phyloP scores from a whole-genome alignment of 306 rosid genomes.

The Spatholobus suberectus region DNA sequence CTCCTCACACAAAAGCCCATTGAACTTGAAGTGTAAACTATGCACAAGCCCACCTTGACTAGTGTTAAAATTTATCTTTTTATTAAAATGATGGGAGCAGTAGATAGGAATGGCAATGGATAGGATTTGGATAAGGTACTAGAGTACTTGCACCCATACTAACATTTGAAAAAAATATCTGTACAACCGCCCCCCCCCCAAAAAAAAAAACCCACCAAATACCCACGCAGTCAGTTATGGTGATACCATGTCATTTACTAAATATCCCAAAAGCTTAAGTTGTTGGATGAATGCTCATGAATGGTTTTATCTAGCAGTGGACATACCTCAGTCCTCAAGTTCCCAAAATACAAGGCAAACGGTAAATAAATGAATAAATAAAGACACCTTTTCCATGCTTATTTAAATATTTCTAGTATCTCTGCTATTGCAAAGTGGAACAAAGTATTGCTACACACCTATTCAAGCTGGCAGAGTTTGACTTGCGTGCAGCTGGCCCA shows the following conservation, averaged over 20 bases:
- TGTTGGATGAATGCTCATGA: not conserved
- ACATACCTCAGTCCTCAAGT: not conserved
- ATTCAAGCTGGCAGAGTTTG: conserved; percentile 27
- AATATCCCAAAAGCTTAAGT: not conserved
- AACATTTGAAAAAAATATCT: no score
- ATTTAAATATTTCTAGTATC: conserved; percentile 11
- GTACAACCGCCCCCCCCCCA: no score
- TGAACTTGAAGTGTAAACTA: not conserved
- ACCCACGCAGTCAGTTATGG: no score
- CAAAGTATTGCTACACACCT: not conserved
- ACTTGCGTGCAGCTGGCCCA: not conserved
- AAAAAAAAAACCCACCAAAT: no score
- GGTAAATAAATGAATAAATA: conserved; percentile 11
- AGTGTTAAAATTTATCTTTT: not conserved
- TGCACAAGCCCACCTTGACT: not conserved
- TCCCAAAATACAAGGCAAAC: conserved; percentile 14
- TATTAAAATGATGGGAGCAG: not conserved
- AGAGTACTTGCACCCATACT: no score
- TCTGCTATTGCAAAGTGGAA: not conserved
- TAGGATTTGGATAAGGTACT: no score
- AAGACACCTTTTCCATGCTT: conserved; percentile 15
- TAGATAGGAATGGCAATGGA: no score
- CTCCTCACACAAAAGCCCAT: not conserved
- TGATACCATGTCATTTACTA: not conserved
- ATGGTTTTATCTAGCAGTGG: conserved; percentile 1